Evolutionary conservation across 2,329 filamentous ascomycete species (phyloP).

Genomic region (Lachnellula cervina): DNA sequence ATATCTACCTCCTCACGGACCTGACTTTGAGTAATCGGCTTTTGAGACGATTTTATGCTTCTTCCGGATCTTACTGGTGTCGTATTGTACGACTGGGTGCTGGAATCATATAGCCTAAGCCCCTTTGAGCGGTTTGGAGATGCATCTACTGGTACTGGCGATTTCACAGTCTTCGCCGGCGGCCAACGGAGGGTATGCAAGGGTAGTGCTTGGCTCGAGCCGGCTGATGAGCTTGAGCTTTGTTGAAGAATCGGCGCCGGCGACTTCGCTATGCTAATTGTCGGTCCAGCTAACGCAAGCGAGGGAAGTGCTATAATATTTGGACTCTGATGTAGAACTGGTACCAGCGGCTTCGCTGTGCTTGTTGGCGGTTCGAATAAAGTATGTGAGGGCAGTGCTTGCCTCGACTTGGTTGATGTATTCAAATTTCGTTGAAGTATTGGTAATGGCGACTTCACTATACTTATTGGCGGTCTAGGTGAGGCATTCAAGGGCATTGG

Average conservation of each 20-base stretch:
- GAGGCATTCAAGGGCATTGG: background rate
- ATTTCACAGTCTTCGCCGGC: background rate
- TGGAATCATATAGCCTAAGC: conserved; percentile 8
- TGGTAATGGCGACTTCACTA: background rate
- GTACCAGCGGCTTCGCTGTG: background rate
- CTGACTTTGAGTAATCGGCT: background rate
- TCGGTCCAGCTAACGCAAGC: background rate
- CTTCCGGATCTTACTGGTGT: conserved; percentile 12
- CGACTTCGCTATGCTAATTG: background rate
- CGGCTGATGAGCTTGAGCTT: background rate
- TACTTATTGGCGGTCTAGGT: background rate
- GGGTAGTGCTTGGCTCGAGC: background rate
- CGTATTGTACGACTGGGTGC: conserved; percentile 22
- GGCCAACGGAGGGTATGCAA: background rate
- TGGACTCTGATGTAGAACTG: background rate
- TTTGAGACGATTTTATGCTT: background rate
- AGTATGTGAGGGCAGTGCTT: background rate
- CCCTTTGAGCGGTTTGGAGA: background rate
- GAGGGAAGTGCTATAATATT: background rate
- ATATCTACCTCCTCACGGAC: background rate
- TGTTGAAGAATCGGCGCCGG: background rate
- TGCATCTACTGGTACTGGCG: background rate
- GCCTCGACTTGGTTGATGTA: too few relatives aligned
- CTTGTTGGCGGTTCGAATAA: background rate
- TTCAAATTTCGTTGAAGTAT: background rate